phyloP scores from a whole-genome alignment of 768 basidiomycete genomes.

The Tulasnella sp. region DNA sequence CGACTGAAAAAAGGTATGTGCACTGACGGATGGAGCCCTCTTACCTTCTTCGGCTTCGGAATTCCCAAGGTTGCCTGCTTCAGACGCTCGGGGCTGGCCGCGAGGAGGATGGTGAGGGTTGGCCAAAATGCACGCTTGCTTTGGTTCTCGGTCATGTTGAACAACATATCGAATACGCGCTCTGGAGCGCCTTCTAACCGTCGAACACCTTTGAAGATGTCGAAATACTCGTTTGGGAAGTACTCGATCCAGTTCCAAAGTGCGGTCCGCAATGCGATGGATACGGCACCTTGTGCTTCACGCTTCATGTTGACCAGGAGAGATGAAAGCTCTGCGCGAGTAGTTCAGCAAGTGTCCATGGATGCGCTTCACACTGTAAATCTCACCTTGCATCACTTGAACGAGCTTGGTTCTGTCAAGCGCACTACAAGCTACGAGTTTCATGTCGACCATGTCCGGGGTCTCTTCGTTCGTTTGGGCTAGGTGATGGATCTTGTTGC shows the following conservation, averaged over 20 bases:
- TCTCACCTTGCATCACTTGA: conserved; percentile 63
- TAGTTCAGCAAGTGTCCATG: conserved; percentile 18
- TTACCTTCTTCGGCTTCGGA: conserved; percentile 32
- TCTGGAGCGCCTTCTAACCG: conserved; percentile 77
- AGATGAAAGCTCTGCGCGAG: conserved; percentile 64
- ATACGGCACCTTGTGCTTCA: conserved; percentile 67
- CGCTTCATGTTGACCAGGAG: conserved; percentile 76
- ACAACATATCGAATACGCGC: conserved; percentile 77
- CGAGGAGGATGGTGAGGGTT: conserved; percentile 66
- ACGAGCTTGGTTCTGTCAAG: conserved; percentile 66
- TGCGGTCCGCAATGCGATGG: conserved; percentile 66
- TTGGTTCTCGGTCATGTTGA: conserved; percentile 39
- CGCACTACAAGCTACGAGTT: conserved; percentile 71
- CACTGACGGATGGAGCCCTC: not conserved
- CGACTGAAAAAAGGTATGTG: not conserved
- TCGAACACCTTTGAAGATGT: conserved; percentile 57
- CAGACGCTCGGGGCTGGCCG: conserved; percentile 70
- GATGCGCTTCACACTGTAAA: not conserved
- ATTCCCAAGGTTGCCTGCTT: conserved; percentile 41
- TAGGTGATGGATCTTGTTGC: conserved; percentile 62
- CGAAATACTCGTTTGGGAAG: conserved; percentile 73
- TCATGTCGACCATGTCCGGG: conserved; percentile 68
- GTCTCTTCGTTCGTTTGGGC: conserved; percentile 49
- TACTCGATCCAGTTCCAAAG: conserved; percentile 89
- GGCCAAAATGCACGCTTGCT: conserved; percentile 68